Evolutionary conservation across 306 rosid genomes (phyloP).

Genomic region (Cicer bijugum): DNA sequence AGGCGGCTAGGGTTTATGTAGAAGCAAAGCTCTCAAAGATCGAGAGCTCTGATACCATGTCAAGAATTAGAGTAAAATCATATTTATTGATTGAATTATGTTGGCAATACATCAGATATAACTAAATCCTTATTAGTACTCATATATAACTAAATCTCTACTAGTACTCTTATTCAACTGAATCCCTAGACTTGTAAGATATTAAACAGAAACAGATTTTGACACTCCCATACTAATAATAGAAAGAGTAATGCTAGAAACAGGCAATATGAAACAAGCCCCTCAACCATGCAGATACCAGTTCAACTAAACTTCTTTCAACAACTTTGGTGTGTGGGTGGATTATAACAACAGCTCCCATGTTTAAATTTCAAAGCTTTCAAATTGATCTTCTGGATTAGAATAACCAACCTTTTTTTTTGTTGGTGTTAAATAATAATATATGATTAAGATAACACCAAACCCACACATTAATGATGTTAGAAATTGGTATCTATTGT

Average conservation of each 20-base stretch:
- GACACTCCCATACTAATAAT: neutral
- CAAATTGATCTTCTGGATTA: constrained; percentile 19
- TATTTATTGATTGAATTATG: too few relatives aligned
- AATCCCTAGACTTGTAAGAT: too few relatives aligned
- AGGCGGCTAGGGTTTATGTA: too few relatives aligned
- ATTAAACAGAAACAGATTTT: too few relatives aligned
- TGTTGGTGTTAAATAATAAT: neutral
- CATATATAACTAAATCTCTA: too few relatives aligned
- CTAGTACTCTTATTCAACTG: too few relatives aligned
- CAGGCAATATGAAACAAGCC: constrained; percentile 27
- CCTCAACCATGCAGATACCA: constrained; percentile 26
- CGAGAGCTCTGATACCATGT: too few relatives aligned
- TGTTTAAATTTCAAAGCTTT: constrained; percentile 20
- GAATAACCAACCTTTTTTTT: neutral
- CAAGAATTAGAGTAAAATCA: too few relatives aligned
- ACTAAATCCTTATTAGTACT: too few relatives aligned
- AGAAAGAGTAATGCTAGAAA: constrained; percentile 13
- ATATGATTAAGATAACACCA: constrained; percentile 19
- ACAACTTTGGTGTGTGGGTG: neutral
- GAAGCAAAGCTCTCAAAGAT: too few relatives aligned
- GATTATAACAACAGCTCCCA: neutral
- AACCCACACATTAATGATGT: neutral
- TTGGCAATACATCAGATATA: too few relatives aligned
- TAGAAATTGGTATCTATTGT: too few relatives aligned
- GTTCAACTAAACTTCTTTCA: neutral